Percentiles rank a stretch among this genome's conserved stretches.
These are phyloP conservation scores for Eucommia ulmoides DNA, from an alignment of 257 asterid genomes.

Conservation along the genomic window DNA sequence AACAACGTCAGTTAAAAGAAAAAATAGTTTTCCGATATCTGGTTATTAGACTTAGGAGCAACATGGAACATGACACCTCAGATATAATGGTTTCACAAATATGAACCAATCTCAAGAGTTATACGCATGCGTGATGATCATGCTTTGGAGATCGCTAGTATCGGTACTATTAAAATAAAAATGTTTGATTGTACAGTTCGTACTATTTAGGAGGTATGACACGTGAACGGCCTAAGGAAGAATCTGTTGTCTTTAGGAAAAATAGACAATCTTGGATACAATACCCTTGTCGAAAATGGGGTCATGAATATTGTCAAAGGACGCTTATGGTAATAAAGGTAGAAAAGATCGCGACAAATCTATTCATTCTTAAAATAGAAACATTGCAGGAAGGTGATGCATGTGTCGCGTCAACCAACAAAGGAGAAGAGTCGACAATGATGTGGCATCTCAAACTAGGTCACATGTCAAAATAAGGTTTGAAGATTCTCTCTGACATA, in stretches of 20 bases:
- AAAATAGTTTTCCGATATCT: not conserved
- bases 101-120: not conserved
- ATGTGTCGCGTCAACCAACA: not conserved
- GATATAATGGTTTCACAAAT: not conserved
- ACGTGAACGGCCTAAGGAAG: not conserved
- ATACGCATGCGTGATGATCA: not conserved
- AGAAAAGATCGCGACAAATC: not conserved
- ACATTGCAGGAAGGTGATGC: not conserved
- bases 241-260: not conserved
- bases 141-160: not conserved
- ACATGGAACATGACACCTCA: not conserved
- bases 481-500: not conserved
- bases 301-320: not conserved
- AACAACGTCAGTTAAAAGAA: not conserved
- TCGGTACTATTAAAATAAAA: not conserved
- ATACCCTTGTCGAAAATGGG: not conserved
- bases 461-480: not conserved
- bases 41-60: not conserved
- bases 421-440: not conserved
- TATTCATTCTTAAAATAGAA: not conserved
- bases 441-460: not conserved
- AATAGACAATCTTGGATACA: not conserved
- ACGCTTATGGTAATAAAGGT: not conserved
- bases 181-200: not conserved
- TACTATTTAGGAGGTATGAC: not conserved